These are phyloP conservation scores for Geosmithia putterillii DNA, from an alignment of 2,329 filamentous ascomycete genomes.

Conservation along the genomic window DNA sequence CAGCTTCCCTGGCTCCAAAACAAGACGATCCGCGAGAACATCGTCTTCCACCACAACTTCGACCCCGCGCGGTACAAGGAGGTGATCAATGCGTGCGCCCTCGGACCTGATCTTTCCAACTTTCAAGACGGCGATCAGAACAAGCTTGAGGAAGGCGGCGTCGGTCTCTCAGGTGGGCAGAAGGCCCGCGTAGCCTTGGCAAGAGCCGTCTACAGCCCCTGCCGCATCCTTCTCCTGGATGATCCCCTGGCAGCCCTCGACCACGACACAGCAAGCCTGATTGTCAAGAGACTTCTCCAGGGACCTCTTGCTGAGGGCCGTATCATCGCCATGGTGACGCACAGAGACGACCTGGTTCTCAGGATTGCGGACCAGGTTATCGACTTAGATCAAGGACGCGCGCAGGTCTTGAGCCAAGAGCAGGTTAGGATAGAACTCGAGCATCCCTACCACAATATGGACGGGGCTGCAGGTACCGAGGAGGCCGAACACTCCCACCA, in stretches of 20 bases:
- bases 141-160: constrained; percentile 48
- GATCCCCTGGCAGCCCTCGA: constrained; percentile 53
- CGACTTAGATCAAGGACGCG: constrained; percentile 51
- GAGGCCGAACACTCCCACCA: constrained; percentile 11
- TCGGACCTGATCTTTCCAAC: constrained; percentile 41
- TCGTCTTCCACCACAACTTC: constrained; percentile 46
- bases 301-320: constrained; percentile 48
- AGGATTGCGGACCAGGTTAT: constrained; percentile 63
- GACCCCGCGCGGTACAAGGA: constrained; percentile 43
- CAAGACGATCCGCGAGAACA: constrained; percentile 53
- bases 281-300: constrained; percentile 47
- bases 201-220: constrained; percentile 46
- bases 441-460: constrained; percentile 17
- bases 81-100: constrained; percentile 48
- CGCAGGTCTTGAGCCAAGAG: constrained; percentile 32
- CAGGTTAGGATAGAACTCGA: constrained; percentile 27
- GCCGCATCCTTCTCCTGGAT: constrained; percentile 45
- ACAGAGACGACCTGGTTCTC: constrained; percentile 65
- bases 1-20: constrained; percentile 55
- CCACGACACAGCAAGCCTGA: constrained; percentile 48
- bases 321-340: constrained; percentile 69
- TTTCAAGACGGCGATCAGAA: constrained; percentile 46
- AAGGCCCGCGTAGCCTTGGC: constrained; percentile 52
- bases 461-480: constrained; percentile 6
- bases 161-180: constrained; percentile 51